Base-by-base conservation (phyloP, 2,329 filamentous ascomycete species). In the Stromatinia cepivora region DNA sequence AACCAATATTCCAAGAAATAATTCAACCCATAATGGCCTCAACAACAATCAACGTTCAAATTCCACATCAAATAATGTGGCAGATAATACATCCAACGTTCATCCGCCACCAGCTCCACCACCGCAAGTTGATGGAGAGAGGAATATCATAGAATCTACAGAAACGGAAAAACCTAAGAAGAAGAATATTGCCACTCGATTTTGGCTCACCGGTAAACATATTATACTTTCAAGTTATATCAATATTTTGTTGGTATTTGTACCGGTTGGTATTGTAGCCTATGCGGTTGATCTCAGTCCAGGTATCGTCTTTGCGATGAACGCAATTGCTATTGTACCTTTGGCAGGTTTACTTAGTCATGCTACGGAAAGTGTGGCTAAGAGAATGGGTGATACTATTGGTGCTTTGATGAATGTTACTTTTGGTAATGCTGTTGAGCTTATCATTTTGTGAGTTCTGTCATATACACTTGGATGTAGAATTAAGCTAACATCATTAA, bases 401-500 rank as follows among this genome's bases (percentile, higher is more conserved):
- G 90, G 90, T 68, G 90, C 90, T 46, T 79, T 93, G 75, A 85
- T 92, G 77, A 93, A 92, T 76, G 88, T 92, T 71, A 92, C 90
- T 11, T 92, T 92, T 81, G 90, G 91, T 74, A 93, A 93, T 78
- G 89, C 90, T 31, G 91, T 93, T 34, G 91, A 93, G 79, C 80
- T 93, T 77, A 93, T 93, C 77, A 92, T 93, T 72, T 93, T 92
- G 83, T 86, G 79, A 78, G 83, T 77, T 53, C 5, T 28, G 42
- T n/a, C 66, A 50, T 52, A 28, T 69, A 56, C 64, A 53, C 53
- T 39, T 9, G 25, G 7, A 34, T 67, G 36, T 56, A 1, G 20
- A 42, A 39, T 53, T 5, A 20, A 56, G 71, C 77, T 79, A 74
- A 79, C 72, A 28, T 31, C 28, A 31, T 45, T 17, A 22, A 25